phyloP scores from a whole-genome alignment of 768 basidiomycete species.

The Tylopilus sp. region DNA sequence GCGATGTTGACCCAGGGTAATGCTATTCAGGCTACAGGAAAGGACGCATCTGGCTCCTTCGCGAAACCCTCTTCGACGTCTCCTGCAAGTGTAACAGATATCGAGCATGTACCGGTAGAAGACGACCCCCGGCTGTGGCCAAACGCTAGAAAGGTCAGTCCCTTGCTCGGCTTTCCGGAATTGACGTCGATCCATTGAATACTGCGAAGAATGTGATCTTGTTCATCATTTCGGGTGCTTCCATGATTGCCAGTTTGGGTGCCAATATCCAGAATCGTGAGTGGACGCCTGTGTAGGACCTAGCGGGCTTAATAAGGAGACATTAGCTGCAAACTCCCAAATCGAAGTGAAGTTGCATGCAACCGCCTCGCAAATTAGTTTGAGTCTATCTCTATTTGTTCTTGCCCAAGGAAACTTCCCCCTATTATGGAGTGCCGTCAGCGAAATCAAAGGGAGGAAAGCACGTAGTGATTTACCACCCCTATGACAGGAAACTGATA shows the following conservation, averaged over 20 bases:
- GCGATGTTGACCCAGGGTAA: slow-evolving; percentile 8
- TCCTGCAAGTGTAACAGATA: slow-evolving; percentile 23
- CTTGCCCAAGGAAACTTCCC: slow-evolving; percentile 60
- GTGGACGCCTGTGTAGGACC: no score
- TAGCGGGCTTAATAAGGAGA: background rate
- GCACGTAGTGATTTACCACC: slow-evolving; percentile 29
- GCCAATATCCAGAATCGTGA: slow-evolving; percentile 32
- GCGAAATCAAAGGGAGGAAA: slow-evolving; percentile 69
- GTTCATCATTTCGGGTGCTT: slow-evolving; percentile 25
- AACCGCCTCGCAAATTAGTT: slow-evolving; percentile 58
- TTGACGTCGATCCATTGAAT: background rate
- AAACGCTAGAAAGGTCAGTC: slow-evolving; percentile 47
- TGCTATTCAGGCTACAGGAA: background rate
- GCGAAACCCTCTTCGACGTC: background rate
- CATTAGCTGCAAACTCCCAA: slow-evolving; percentile 60
- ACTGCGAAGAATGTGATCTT: slow-evolving; percentile 16
- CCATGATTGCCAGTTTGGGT: slow-evolving; percentile 28
- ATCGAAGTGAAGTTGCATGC: slow-evolving; percentile 64
- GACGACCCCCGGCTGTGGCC: slow-evolving; percentile 68
- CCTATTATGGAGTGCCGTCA: slow-evolving; percentile 31
- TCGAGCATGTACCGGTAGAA: slow-evolving; percentile 43
- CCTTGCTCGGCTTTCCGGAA: background rate
- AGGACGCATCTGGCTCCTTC: background rate
- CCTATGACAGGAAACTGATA: slow-evolving; percentile 26
- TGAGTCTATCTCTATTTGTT: slow-evolving; percentile 69